These are phyloP conservation scores for Naumovozyma baii DNA, from an alignment of 805 yeast species.

Conservation along the genomic window DNA sequence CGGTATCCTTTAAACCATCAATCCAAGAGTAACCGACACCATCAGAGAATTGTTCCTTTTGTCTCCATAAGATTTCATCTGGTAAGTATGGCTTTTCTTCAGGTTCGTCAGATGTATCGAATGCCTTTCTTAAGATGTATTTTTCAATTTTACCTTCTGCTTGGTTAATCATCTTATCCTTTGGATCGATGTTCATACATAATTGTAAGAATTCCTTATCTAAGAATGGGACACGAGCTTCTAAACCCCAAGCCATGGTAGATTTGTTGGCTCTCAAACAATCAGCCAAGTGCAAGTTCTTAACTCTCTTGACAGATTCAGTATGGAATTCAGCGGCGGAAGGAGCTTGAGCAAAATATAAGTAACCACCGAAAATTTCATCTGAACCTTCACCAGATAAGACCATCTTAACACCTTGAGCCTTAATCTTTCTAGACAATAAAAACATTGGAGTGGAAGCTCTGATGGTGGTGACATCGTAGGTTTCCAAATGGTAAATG, in stretches of 20 bases:
- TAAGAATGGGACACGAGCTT: conserved; percentile 98
- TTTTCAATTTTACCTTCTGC: conserved; percentile 80
- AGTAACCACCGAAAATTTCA: conserved; percentile 97
- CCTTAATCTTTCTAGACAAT: conserved; percentile 92
- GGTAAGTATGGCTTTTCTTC: conserved; percentile 79
- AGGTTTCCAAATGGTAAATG: conserved; percentile 91
- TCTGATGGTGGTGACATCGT: conserved; percentile 96
- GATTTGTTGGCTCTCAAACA: conserved; percentile 98
- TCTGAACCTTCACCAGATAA: conserved; percentile 98
- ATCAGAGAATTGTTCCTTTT: conserved; percentile 98
- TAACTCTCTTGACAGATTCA: conserved; percentile 92
- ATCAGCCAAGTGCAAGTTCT: conserved; percentile 94
- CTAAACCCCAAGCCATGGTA: conserved; percentile 99
- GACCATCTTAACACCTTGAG: conserved; percentile 99
- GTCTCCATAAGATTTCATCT: conserved; percentile 96
- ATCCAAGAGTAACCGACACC: conserved; percentile 99
- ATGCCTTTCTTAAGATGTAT: conserved; percentile 94
- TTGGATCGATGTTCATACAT: conserved; percentile 90
- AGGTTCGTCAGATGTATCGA: conserved; percentile 84
- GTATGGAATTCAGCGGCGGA: conserved; percentile 84
- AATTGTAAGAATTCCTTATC: conserved; percentile 87
- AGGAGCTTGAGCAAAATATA: conserved; percentile 96
- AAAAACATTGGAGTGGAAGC: conserved; percentile 99
- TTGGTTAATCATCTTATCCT: conserved; percentile 73
- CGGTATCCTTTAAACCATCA: conserved; percentile 92